These are phyloP conservation scores for Blastobotrys ciferrii DNA, from an alignment of 1,139 yeast genomes.

Conservation along the genomic window DNA sequence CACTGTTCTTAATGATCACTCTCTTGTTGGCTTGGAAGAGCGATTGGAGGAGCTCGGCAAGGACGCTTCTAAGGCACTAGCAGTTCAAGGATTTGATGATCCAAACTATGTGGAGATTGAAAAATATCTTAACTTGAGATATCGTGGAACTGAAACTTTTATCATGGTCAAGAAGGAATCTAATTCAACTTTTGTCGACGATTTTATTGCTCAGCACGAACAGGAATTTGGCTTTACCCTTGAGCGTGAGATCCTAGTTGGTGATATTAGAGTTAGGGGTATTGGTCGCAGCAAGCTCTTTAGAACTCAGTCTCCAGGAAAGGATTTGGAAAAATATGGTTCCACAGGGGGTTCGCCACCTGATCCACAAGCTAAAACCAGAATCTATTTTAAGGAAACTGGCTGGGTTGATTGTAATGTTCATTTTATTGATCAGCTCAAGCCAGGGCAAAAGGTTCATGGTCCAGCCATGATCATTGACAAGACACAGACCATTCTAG, in stretches of 20 bases:
- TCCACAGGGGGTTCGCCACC: constrained; percentile 10
- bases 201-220: constrained; percentile 52
- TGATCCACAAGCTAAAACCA: constrained; percentile 30
- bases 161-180: constrained; percentile 55
- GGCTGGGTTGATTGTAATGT: constrained; percentile 56
- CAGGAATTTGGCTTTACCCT: constrained; percentile 71
- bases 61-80: constrained; percentile 40
- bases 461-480: constrained; percentile 90
- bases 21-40: constrained; percentile 33
- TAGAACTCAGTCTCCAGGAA: constrained; percentile 23
- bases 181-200: constrained; percentile 34
- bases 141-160: constrained; percentile 84
- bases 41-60: constrained; percentile 40
- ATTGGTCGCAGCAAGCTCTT: constrained; percentile 46
- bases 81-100: constrained; percentile 46
- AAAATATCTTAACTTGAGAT: constrained; percentile 71
- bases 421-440: constrained; percentile 49
- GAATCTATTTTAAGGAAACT: constrained; percentile 45
- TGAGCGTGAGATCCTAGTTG: constrained; percentile 65
- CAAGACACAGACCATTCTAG: constrained; percentile 79
- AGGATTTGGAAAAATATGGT: constrained; percentile 19
- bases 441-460: constrained; percentile 50
- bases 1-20: constrained; percentile 35
- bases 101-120: constrained; percentile 47
- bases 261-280: constrained; percentile 75